Evolutionary conservation across 2,329 filamentous ascomycete species (phyloP), one percentile per base, ranked within the genome.

Genomic region (Aspergillus sergii): DNA sequence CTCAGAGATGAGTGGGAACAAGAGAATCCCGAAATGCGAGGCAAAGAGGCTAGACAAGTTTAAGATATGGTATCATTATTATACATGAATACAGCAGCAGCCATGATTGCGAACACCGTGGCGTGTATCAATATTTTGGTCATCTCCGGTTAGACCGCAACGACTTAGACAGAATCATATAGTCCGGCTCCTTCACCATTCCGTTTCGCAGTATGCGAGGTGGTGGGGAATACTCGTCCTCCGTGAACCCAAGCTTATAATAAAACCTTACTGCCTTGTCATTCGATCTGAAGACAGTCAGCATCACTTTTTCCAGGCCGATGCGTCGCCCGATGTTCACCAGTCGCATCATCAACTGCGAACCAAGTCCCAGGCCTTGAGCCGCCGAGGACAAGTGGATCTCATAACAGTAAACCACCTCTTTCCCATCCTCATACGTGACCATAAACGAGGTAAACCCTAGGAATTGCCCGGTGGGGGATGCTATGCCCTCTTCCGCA

Each of bases 1-100:
- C 81, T 99, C 65, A 84, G 95, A 63, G 95, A 99, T 72, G 95
- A 99, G 78, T 93, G 93, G 89, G 95, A 99, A 77, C 86, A 92
- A 6, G 93, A 97, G 74, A 83, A 94, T 68, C 95, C 95, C 0
- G 94, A 97, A 71, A 90, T 95, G 85, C 89, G 87, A 64, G 95
- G 93, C 57, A 94, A 94, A 79, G 92, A 96, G 68, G 89, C 94
- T 56, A 88, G 89, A 74, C 92, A 95, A 79, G 93, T 97, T 74
- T 95, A 85, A 80, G 63, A 58, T 63, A 69, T 64, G 66, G 66
- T 65, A 21, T 51, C 53, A 60, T 63, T 55, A 57, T 61, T 41
- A 34, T 54, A 62, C 59, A 59, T 61, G 30, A 54, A 55, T 39
- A 34, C 21, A 26, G 21, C 30, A 19, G 32, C 30, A 19, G 32